These are phyloP conservation scores for Dovyalis caffra DNA, from an alignment of 345 rosid genomes.

Conservation along the genomic window DNA sequence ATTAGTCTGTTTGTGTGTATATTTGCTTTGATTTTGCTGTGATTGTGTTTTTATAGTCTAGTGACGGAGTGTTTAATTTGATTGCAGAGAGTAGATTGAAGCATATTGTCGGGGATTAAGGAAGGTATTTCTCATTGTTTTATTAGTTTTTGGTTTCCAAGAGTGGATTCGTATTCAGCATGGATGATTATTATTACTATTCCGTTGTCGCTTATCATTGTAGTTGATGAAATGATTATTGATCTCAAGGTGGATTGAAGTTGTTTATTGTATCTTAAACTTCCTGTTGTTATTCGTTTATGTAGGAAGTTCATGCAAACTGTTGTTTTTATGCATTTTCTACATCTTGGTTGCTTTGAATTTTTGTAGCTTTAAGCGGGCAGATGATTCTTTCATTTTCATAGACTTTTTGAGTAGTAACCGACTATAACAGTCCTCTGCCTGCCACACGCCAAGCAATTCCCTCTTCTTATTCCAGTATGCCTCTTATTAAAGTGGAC, in stretches of 20 bases:
- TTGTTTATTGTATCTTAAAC: background rate
- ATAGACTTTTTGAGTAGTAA: background rate
- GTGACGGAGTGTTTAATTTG: background rate
- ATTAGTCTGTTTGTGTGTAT: background rate
- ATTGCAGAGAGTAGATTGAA: constrained; percentile 2
- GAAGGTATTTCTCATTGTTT: background rate
- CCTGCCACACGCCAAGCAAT: background rate
- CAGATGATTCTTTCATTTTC: no score
- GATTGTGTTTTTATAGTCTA: background rate
- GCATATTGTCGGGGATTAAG: no score
- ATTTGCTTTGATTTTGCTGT: background rate
- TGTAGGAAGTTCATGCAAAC: background rate
- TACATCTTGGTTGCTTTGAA: no score
- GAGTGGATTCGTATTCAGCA: no score
- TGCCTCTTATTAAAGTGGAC: background rate
- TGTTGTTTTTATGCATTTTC: no score
- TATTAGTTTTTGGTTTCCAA: background rate
- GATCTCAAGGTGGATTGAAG: background rate
- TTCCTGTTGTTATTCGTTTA: background rate
- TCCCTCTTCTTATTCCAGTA: background rate
- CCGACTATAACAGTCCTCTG: background rate
- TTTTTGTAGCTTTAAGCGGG: no score
- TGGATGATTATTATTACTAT: background rate
- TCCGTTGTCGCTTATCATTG: background rate
- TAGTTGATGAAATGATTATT: background rate